Base-by-base conservation (phyloP, 805 yeast genomes). In the Saturnispora mendoncae region DNA sequence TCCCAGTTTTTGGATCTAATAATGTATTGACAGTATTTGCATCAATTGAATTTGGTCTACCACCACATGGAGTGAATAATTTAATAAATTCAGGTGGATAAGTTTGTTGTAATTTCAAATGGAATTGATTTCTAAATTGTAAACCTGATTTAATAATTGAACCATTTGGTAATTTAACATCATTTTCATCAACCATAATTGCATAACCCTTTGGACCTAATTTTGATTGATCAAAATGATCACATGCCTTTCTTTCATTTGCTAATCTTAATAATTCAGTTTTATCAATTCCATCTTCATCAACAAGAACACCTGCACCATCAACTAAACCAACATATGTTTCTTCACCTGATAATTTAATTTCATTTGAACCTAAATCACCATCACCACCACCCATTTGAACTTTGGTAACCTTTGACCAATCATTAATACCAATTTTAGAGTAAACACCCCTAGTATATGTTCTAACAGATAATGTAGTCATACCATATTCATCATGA, bases 351-450 rank as follows among this genome's bases (percentile, higher is more conserved):
- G 97, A 86, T 46, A 90, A 72, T 51, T 85, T 69, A 54, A 90
- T 92, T 67, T 90, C 98, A 61, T 90, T 92, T 20, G 95, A 84
- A 24, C 98, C 98, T 51, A 90, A 71, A 64, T 90, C 98, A 57
- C 98, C 98, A 63, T 92, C 97, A 49, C 97, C 97, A 35, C 98
- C 98, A 65, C 97, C 98, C 42, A 97, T 92, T 68, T 90, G 98
- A 56, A 92, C 69, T 65, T 92, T 90, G 54, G 71, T 72, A 46
- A 90, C 72, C 30, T 66, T 62, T 20, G 69, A 57, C 51, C 72
- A 65, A 49, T 80, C 75, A 29, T 67, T 61, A 46, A 90, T 68
- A 15, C 73, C 66, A 45, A 81, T 71, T 60, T 86, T 84, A 51
- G 84, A 82, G 62, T 90, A 90, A 46, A 88, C 78, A 55, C 84